phyloP scores from a whole-genome alignment of 73 alveolate genomes.

The Stentor roeselii region DNA sequence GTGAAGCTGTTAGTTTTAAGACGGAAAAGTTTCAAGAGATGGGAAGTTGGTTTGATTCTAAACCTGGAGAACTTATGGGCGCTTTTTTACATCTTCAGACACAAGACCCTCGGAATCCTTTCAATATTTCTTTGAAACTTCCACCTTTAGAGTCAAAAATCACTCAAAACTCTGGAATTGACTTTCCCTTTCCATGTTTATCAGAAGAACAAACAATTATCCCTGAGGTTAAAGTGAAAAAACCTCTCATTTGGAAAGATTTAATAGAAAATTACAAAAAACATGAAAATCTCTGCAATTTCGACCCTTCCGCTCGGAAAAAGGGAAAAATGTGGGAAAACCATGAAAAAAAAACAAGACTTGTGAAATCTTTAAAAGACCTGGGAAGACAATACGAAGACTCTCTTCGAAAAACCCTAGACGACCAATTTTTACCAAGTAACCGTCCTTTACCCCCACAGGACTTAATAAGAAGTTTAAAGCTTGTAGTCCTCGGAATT shows the following conservation, averaged over 20 bases:
- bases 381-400: neutral
- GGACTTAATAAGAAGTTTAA: neutral
- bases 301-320: neutral
- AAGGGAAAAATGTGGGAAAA: slow-evolving; percentile 22
- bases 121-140: neutral
- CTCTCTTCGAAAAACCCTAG: neutral
- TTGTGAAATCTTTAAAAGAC: neutral
- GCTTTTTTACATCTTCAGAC: neutral
- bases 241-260: neutral
- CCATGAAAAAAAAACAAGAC: neutral
- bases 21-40: neutral
- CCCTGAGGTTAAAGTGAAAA: neutral
- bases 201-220: neutral
- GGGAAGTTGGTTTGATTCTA: neutral
- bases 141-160: neutral
- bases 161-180: neutral
- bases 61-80: neutral
- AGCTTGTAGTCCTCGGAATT: neutral
- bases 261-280: neutral
- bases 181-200: slow-evolving; percentile 6
- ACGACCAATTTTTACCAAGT: neutral
- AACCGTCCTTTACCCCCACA: neutral
- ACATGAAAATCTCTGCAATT: neutral
- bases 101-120: slow-evolving; percentile 12
- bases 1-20: neutral